Base-by-base conservation (phyloP, 108 stramenopile genomes). In the Cyclotella kingstonii region DNA sequence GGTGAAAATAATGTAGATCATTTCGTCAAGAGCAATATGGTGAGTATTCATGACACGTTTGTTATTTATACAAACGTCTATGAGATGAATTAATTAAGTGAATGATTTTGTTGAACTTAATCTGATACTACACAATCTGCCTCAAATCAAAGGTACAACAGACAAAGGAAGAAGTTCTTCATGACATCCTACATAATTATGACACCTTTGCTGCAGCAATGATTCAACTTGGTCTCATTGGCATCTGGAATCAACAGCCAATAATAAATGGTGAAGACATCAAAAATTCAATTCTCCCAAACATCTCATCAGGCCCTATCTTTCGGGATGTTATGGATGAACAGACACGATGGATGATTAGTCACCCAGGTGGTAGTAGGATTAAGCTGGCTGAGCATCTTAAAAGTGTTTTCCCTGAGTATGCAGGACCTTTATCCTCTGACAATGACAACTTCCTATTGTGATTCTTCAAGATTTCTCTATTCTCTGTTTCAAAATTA, bases 241-340 rank as follows among this genome's bases (percentile, higher is more conserved):
- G 87, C 2, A 84, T 88, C 21, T 88, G 85, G 89, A 74, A 60
- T 34, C 79, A 83, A 55, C 77, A 87, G 42, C 92, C 92, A 12
- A 42, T 89, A 23, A 51, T 93, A 18, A 78, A 86, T 66, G 86
- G 92, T 17, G 74, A 59, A 33, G 73, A 80, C 40, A 81, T 93
- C 14, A 73, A 72, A 51, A 40, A 54, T 10, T 42, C 55, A 17
- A 57, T 90, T 6, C 63, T 93, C 17, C 77, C 83, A 2, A 67
- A 68, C 10, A 70, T 93, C 26, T 87, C 87, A 5, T 65, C 57
- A 28, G 92, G 89, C 15, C 92, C 89, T 18, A 78, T 63, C 8
- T 93, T 90, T 60, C 83, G 89, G 14, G 81, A 83, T 34, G 82
- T 93, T n/a, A 87, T 93, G 86, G 89, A 86, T 9, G 86, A 84